Conservation (phyloP, 2,329 filamentous ascomycete genomes). For the Ilyonectria destructans region DNA sequence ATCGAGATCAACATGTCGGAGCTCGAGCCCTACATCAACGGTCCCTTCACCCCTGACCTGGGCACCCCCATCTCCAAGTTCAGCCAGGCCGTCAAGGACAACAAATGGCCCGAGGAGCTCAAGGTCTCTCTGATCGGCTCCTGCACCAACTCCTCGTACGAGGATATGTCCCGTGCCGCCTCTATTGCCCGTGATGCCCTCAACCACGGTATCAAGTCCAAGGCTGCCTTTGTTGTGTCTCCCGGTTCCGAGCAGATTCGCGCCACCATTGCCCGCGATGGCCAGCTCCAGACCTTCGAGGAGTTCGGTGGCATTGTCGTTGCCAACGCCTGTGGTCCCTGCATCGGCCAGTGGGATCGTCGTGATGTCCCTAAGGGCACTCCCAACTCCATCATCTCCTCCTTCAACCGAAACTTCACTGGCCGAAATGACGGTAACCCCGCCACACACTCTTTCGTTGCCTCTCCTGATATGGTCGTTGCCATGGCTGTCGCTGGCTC, state of each 20-base stretch:
- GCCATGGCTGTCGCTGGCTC: constrained; percentile 88
- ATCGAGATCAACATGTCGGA: constrained; percentile 92
- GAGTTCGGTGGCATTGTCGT: constrained; percentile 90
- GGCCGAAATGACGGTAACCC: constrained; percentile 98
- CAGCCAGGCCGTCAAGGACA: constrained; percentile 85
- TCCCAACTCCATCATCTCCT: constrained; percentile 97
- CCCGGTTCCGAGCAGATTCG: constrained; percentile 98
- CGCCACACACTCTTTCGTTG: constrained; percentile 93
- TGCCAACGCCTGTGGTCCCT: constrained; percentile 95
- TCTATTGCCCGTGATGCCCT: constrained; percentile 93
- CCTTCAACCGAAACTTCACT: constrained; percentile 99
- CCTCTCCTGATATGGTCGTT: constrained; percentile 91
- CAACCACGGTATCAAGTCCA: constrained; percentile 90
- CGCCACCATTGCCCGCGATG: constrained; percentile 91
- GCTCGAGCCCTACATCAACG: constrained; percentile 97
- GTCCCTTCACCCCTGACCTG: constrained; percentile 95
- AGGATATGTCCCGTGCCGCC: constrained; percentile 98
- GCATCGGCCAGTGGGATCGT: constrained; percentile 97
- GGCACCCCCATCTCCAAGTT: constrained; percentile 94
- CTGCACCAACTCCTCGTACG: constrained; percentile 98
- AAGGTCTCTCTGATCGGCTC: constrained; percentile 96
- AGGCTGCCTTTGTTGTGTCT: constrained; percentile 94
- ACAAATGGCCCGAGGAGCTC: constrained; percentile 92
- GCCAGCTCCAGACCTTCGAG: constrained; percentile 88
- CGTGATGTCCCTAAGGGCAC: constrained; percentile 94